Evolutionary conservation across 306 rosid genomes (phyloP).

Genomic region (Fagus crenata): DNA sequence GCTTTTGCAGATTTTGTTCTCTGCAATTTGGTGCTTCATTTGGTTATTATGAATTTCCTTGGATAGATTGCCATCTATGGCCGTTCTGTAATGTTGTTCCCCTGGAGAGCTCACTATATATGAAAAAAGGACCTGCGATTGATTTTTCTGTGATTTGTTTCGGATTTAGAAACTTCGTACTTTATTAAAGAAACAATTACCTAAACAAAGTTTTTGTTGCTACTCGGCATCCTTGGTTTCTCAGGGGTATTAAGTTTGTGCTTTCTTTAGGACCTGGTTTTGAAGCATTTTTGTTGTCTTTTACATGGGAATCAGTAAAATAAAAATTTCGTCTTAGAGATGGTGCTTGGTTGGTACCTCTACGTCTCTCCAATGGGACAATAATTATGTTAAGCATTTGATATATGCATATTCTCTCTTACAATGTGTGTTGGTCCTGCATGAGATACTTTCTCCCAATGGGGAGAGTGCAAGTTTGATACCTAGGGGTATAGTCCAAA

Average conservation of each 20-base stretch:
- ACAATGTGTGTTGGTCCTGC: too few relatives aligned
- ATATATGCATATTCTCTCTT: too few relatives aligned
- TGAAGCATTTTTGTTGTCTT: too few relatives aligned
- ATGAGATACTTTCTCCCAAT: too few relatives aligned
- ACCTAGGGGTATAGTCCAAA: too few relatives aligned
- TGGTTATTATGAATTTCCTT: conserved; percentile 93
- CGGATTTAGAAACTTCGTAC: not conserved
- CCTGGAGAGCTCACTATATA: conserved; percentile 1
- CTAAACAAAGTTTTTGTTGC: not conserved
- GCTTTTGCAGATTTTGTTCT: conserved; percentile 99
- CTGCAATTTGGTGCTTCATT: conserved; percentile 92
- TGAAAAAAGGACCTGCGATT: not conserved
- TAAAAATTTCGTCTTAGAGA: too few relatives aligned
- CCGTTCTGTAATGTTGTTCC: conserved; percentile 13
- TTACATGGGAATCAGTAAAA: too few relatives aligned
- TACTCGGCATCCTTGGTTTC: not conserved
- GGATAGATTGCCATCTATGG: conserved; percentile 47
- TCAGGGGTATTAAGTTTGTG: not conserved
- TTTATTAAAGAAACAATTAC: not conserved
- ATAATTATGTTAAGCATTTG: too few relatives aligned
- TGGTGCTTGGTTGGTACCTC: too few relatives aligned
- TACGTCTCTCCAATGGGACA: too few relatives aligned
- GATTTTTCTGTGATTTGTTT: not conserved
- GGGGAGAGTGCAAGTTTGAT: too few relatives aligned
- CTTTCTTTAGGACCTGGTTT: too few relatives aligned